Evolutionary conservation across 495 filamentous ascomycete species (phyloP), one percentile per base, ranked within the genome.

Genomic region (Evansstolkia leycettana): DNA sequence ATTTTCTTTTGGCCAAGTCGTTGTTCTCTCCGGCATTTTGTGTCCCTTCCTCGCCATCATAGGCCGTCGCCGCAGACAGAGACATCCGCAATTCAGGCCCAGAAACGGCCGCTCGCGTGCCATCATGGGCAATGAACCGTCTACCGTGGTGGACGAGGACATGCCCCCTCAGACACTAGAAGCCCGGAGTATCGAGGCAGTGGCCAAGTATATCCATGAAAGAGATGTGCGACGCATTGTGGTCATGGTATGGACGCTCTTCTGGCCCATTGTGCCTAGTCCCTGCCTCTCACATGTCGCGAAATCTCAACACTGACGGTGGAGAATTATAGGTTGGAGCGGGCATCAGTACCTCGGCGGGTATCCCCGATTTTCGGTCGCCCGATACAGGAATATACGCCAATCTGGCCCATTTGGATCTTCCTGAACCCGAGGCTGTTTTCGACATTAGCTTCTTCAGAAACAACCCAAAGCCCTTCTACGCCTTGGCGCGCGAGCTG

Each of bases 391-490:
- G 85, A 11, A 70, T 93, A 34, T 98, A 96, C 57, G 75, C 84
- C 50, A 95, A 96, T 50, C 72, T 96, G 9, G 78, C 80, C 9
- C 70, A 76, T 33, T 73, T 96, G 23, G 74, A 90, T 36, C 70
- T 96, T 2, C 85, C 87, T 2, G 80, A 87, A 48, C 77, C 88
- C 7, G 78, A 81, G 54, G 68, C 67, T 27, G 70, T 65, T 9
- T 94, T 95, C 57, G 86, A 93, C 49, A 33, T 96, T 33, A 57
- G 54, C 34, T 96, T 82, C 62, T 98, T 98, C 67, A 67, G 76
- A 30, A 36, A 72, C 18, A 84, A 94, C 51, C 90, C 90, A 0
- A 61, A 70, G 15, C 88, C 92, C 0, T 98, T 98, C 65, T 98
- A 96, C 59, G 73, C 79, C 1, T 67, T 98, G 16, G 88, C 89